Percentiles rank a stretch among this genome's conserved stretches.
phyloP scores from a whole-genome alignment of 2,329 filamentous ascomycete species.

The Trichophyton verrucosum region DNA sequence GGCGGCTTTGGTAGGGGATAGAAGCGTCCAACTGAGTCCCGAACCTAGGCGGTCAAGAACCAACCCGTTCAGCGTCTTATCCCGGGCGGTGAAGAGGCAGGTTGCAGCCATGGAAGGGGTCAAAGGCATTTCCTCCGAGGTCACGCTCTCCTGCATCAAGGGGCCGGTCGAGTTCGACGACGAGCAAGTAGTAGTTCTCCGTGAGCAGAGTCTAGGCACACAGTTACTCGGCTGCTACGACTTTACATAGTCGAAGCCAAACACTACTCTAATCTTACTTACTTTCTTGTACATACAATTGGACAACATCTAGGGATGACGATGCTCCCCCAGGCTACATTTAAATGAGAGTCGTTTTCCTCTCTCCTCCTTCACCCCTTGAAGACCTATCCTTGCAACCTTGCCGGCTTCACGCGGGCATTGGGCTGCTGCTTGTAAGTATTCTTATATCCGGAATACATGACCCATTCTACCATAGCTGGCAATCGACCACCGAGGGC shows the following conservation, averaged over 20 bases:
- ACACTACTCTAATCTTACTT: not conserved
- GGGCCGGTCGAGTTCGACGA: constrained; percentile 81
- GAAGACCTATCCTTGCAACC: not conserved
- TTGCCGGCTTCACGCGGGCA: not conserved
- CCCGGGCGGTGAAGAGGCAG: not conserved
- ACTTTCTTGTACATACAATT: not conserved
- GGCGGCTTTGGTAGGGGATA: constrained; percentile 33
- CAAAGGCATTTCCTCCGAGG: constrained; percentile 5
- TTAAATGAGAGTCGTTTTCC: not conserved
- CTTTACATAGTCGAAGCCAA: constrained; percentile 48
- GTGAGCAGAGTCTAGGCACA: constrained; percentile 52
- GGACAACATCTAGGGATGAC: not conserved
- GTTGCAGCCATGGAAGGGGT: not conserved
- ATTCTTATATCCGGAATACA: not conserved
- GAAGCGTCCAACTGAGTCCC: constrained; percentile 43
- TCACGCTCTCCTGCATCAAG: constrained; percentile 32
- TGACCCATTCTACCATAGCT: not conserved
- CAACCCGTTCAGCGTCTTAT: not conserved
- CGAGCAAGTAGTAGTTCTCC: constrained; percentile 77
- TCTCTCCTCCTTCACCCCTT: not conserved
- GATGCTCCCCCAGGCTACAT: not conserved
- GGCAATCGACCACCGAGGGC: not conserved
- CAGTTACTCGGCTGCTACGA: constrained; percentile 76
- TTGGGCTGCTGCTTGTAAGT: not conserved
- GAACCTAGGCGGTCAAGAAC: constrained; percentile 16